phyloP scores from a whole-genome alignment of 139 green algal species.

The Chlorella sp. region DNA sequence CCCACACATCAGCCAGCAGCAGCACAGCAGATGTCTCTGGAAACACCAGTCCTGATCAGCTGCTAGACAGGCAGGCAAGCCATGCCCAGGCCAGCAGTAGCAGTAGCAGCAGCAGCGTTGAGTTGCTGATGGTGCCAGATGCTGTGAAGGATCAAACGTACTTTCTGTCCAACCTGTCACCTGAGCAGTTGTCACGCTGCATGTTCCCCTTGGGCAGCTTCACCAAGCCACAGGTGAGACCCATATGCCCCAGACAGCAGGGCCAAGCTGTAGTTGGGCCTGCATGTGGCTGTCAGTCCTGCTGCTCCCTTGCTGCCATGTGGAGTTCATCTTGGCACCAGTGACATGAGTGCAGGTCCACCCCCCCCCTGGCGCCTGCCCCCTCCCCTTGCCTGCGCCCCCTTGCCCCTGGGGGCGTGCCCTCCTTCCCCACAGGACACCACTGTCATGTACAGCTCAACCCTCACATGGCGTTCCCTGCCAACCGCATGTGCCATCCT shows the following conservation, averaged over 20 bases:
- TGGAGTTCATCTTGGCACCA: no score
- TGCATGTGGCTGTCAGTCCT: not conserved
- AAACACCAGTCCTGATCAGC: no score
- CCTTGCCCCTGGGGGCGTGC: no score
- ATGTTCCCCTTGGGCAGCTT: slow-evolving; percentile 92
- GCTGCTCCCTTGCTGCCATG: not conserved
- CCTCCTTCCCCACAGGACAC: no score
- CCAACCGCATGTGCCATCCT: not conserved
- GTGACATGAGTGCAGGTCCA: no score
- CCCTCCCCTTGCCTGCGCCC: no score
- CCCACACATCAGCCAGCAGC: not conserved
- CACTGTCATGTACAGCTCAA: no score
- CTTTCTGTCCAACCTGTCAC: slow-evolving; percentile 75
- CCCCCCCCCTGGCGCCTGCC: no score
- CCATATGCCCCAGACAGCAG: not conserved
- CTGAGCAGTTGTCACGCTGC: slow-evolving; percentile 61
- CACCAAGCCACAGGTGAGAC: slow-evolving; percentile 68
- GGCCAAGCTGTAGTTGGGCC: not conserved
- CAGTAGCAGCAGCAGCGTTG: slow-evolving; percentile 13
- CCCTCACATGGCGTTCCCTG: not conserved
- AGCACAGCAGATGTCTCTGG: not conserved
- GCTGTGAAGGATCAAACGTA: slow-evolving; percentile 94
- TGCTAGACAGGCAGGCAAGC: no score
- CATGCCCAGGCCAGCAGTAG: no score
- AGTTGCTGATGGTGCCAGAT: slow-evolving; percentile 66